Evolutionary conservation across 345 rosid species (phyloP).

Genomic region (Microcos paniculata): DNA sequence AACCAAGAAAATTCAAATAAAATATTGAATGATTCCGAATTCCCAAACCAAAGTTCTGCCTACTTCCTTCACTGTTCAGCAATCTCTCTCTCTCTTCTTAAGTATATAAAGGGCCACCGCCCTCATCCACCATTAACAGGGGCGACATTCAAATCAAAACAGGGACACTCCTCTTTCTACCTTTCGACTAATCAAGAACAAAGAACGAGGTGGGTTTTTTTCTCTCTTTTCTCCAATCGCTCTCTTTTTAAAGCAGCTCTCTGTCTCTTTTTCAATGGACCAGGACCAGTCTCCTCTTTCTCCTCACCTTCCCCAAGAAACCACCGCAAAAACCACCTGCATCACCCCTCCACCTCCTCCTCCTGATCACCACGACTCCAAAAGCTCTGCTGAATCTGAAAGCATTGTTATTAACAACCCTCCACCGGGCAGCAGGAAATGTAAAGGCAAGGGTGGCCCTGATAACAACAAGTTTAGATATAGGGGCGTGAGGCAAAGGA

Average conservation of each 20-base stretch:
- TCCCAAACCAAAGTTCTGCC: constrained; percentile 11
- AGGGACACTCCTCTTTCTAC: constrained; percentile 8
- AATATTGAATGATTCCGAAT: constrained; percentile 15
- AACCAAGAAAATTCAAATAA: not conserved
- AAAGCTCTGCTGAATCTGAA: constrained; percentile 2
- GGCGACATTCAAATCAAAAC: constrained; percentile 33
- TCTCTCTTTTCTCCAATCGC: constrained; percentile 2
- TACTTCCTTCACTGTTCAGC: constrained; percentile 27
- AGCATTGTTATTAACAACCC: not conserved
- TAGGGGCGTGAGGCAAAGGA: constrained; percentile 66
- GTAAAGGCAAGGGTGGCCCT: constrained; percentile 70
- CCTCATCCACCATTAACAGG: constrained; percentile 45
- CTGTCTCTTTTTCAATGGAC: constrained; percentile 2
- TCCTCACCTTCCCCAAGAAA: constrained; percentile 32
- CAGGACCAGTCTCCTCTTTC: constrained; percentile 24
- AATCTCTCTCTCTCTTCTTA: constrained; percentile 9
- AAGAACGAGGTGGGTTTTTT: constrained; percentile 31
- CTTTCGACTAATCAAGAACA: constrained; percentile 25
- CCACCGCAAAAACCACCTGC: constrained; percentile 27
- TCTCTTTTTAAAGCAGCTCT: constrained; percentile 13
- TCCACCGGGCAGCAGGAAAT: constrained; percentile 26
- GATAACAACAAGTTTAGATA: constrained; percentile 64
- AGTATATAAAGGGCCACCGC: constrained; percentile 36
- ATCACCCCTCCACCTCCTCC: not conserved
- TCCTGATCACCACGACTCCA: not conserved